phyloP scores from a whole-genome alignment of 2,329 filamentous ascomycete genomes.

The Epichloe coenophiala region DNA sequence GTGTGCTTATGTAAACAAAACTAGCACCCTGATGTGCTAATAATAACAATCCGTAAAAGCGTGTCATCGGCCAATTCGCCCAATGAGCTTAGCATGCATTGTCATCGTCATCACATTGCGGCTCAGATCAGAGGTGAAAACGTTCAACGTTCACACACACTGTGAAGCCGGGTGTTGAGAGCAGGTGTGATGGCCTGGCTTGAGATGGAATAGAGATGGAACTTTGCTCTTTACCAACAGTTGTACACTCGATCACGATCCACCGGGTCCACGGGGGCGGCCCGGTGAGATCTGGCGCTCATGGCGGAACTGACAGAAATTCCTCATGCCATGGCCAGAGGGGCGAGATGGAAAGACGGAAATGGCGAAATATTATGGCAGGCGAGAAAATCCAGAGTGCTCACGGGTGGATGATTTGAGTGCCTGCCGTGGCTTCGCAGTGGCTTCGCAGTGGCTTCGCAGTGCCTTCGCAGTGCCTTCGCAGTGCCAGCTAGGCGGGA shows the following conservation, averaged over 20 bases:
- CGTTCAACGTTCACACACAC: too few species aligned
- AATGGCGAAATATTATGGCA: not conserved
- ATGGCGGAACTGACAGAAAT: not conserved
- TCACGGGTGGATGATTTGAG: slow-evolving; percentile 7
- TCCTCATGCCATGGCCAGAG: not conserved
- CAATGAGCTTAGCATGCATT: too few species aligned
- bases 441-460: not conserved
- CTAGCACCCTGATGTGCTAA: not conserved
- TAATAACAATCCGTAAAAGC: too few species aligned
- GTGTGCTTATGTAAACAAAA: not conserved
- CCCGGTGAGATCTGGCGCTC: not conserved
- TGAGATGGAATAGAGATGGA: too few species aligned
- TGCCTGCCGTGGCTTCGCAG: not conserved
- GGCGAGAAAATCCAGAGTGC: slow-evolving; percentile 3
- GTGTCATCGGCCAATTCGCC: too few species aligned
- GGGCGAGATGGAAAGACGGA: not conserved
- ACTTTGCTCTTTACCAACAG: too few species aligned
- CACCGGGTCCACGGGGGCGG: not conserved
- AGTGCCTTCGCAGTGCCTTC: not conserved
- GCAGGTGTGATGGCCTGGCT: too few species aligned
- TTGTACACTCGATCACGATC: too few species aligned
- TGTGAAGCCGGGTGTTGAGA: too few species aligned
- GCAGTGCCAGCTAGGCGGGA: slow-evolving; percentile 6
- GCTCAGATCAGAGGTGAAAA: too few species aligned
- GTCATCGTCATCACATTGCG: too few species aligned